A percentile compares a stretch with the other conserved stretches of the same genome.
Conservation (phyloP, 768 basidiomycete genomes). For the Russula emetica region DNA sequence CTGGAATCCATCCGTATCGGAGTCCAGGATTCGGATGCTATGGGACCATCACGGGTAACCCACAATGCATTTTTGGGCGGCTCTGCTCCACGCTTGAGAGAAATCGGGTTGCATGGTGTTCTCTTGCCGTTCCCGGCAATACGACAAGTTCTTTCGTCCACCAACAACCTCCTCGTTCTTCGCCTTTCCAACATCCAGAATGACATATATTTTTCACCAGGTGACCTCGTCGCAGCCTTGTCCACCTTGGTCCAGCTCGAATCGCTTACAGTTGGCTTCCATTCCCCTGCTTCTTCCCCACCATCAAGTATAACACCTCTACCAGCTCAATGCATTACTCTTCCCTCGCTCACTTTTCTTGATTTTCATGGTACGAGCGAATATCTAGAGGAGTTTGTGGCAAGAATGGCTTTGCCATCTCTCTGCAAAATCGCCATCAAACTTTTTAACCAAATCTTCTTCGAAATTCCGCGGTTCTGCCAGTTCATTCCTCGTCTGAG, state of each 20-base stretch:
- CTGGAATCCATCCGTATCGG: slow-evolving; percentile 23
- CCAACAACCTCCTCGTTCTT: neutral
- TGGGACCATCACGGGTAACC: slow-evolving; percentile 32
- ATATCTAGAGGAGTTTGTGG: slow-evolving; percentile 9
- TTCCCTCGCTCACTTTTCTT: neutral
- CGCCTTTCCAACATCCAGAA: neutral
- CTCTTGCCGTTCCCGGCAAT: neutral
- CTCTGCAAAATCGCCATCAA: neutral
- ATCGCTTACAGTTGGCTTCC: neutral
- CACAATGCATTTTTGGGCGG: neutral
- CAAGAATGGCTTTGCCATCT: neutral
- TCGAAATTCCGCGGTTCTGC: slow-evolving; percentile 2
- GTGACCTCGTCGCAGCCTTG: neutral
- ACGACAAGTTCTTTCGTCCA: slow-evolving; percentile 2
- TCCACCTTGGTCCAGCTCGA: neutral
- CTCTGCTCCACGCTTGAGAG: neutral
- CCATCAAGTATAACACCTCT: neutral
- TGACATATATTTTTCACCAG: neutral
- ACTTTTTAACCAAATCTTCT: neutral
- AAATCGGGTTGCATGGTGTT: neutral
- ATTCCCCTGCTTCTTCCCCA: neutral
- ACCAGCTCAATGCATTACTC: neutral
- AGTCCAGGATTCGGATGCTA: slow-evolving; percentile 32
- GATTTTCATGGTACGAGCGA: slow-evolving; percentile 5
- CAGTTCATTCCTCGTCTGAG: slow-evolving; percentile 2